Conservation (phyloP, 2,329 filamentous ascomycete species). For the Fusarium lateritium region DNA sequence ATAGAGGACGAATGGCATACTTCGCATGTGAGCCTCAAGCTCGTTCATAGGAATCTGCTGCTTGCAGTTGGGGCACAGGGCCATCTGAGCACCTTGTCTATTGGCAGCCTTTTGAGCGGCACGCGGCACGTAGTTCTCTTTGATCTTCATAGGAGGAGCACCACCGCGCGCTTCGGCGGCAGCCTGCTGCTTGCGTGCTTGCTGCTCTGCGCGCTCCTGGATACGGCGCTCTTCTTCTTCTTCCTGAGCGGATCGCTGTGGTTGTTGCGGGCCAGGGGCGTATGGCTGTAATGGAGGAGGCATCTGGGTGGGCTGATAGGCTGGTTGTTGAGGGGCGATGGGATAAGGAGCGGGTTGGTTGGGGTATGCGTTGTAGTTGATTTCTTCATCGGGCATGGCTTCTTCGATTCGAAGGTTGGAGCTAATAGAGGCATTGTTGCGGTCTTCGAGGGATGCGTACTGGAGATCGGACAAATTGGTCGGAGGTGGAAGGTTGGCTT, state of each 20-base stretch:
- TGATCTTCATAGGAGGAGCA: slow-evolving; percentile 85
- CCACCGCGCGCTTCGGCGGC: slow-evolving; percentile 82
- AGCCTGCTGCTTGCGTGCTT: slow-evolving; percentile 78
- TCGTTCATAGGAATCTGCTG: slow-evolving; percentile 90
- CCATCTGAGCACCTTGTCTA: slow-evolving; percentile 75
- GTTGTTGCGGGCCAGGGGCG: slow-evolving; percentile 44
- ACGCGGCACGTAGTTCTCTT: slow-evolving; percentile 91
- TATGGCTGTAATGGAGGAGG: slow-evolving; percentile 58
- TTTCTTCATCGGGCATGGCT: slow-evolving; percentile 87
- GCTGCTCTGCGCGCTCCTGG: slow-evolving; percentile 72
- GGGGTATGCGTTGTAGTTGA: slow-evolving; percentile 67
- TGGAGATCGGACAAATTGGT: slow-evolving; percentile 93
- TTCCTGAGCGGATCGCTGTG: slow-evolving; percentile 62
- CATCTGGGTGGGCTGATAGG: slow-evolving; percentile 54
- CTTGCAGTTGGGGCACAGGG: slow-evolving; percentile 92
- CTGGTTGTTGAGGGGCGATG: slow-evolving; percentile 56
- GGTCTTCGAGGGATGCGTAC: slow-evolving; percentile 94
- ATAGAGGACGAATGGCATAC: slow-evolving; percentile 59
- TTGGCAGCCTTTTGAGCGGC: slow-evolving; percentile 81
- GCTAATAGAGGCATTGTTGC: slow-evolving; percentile 89
- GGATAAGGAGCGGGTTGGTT: slow-evolving; percentile 56
- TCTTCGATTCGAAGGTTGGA: slow-evolving; percentile 92
- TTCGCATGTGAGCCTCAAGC: slow-evolving; percentile 92
- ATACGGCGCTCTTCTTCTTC: slow-evolving; percentile 76
- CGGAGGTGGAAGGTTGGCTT: slow-evolving; percentile 87